Conservation (phyloP, 768 basidiomycete species). For the Fibroporia radiculosa region DNA sequence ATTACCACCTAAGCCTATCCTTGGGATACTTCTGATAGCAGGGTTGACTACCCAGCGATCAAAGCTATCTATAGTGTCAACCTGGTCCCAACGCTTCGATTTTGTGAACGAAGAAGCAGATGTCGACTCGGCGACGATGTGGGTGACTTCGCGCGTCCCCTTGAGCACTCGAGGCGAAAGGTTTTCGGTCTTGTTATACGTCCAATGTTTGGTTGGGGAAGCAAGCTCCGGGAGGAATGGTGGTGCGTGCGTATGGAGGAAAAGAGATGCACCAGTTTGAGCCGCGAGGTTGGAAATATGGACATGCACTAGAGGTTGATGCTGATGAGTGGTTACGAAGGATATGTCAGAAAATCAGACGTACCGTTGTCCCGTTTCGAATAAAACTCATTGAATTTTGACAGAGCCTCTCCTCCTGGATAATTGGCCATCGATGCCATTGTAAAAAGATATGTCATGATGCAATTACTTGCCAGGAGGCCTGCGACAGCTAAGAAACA, state of each 20-base stretch:
- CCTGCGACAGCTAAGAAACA: constrained; percentile 37
- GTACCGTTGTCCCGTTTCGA: constrained; percentile 26
- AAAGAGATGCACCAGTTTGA: constrained; percentile 87
- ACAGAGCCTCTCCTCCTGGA: constrained; percentile 77
- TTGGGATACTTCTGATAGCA: constrained; percentile 4
- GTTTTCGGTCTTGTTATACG: constrained; percentile 79
- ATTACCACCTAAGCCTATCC: constrained; percentile 5
- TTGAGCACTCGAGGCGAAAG: constrained; percentile 37
- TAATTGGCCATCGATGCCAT: constrained; percentile 70
- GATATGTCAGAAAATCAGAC: constrained; percentile 2
- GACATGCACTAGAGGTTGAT: constrained; percentile 51
- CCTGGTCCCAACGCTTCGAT: constrained; percentile 31
- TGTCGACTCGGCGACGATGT: constrained; percentile 49
- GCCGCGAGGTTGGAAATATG: constrained; percentile 82
- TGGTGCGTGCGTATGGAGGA: constrained; percentile 60
- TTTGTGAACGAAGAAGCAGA: constrained; percentile 6
- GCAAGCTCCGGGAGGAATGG: constrained; percentile 33
- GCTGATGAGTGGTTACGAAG: not conserved
- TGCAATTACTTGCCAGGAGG: constrained; percentile 45
- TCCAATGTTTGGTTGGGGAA: constrained; percentile 34
- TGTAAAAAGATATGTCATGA: constrained; percentile 45
- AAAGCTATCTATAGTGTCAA: constrained; percentile 40
- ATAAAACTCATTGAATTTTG: constrained; percentile 48
- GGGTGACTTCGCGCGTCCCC: constrained; percentile 39
- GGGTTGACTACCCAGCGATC: constrained; percentile 27